These are phyloP conservation scores for Moricandia arvensis DNA, from an alignment of 345 rosid species.

Conservation along the genomic window DNA sequence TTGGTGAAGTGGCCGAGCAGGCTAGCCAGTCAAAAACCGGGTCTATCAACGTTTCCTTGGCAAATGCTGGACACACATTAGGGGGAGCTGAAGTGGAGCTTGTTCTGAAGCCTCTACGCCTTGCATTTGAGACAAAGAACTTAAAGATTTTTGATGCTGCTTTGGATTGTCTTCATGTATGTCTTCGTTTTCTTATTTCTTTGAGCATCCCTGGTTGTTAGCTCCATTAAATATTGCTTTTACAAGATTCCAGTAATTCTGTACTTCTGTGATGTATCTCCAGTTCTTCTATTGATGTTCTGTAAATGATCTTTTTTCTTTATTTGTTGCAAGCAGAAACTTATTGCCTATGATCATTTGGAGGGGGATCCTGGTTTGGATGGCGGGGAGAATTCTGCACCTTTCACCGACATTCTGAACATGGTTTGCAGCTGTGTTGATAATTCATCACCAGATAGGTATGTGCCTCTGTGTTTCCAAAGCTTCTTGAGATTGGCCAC, in stretches of 20 bases:
- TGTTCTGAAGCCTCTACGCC: constrained; percentile 85
- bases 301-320: constrained; percentile 25
- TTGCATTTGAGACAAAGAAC: constrained; percentile 93
- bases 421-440: constrained; percentile 91
- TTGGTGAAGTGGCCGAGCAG: constrained; percentile 43
- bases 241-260: constrained; percentile 5
- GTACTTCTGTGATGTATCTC: background rate
- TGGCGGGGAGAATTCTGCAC: constrained; percentile 73
- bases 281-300: constrained; percentile 10
- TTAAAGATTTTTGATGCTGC: constrained; percentile 86
- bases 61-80: constrained; percentile 81
- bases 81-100: constrained; percentile 82
- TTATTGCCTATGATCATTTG: constrained; percentile 90
- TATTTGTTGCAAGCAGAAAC: constrained; percentile 57
- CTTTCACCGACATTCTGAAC: constrained; percentile 86
- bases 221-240: background rate
- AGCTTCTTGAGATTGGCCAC: constrained; percentile 18
- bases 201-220: constrained; percentile 15
- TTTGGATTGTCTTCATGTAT: constrained; percentile 97
- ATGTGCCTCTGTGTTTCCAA: constrained; percentile 23
- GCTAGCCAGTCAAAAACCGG: constrained; percentile 45
- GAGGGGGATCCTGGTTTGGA: constrained; percentile 98
- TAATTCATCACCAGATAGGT: constrained; percentile 97
- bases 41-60: constrained; percentile 56
- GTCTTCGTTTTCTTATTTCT: constrained; percentile 26